A percentile compares a stretch with the other conserved stretches of the same genome.
phyloP scores from a whole-genome alignment of 352 stramenopile genomes.

The Globisporangium radiosum region DNA sequence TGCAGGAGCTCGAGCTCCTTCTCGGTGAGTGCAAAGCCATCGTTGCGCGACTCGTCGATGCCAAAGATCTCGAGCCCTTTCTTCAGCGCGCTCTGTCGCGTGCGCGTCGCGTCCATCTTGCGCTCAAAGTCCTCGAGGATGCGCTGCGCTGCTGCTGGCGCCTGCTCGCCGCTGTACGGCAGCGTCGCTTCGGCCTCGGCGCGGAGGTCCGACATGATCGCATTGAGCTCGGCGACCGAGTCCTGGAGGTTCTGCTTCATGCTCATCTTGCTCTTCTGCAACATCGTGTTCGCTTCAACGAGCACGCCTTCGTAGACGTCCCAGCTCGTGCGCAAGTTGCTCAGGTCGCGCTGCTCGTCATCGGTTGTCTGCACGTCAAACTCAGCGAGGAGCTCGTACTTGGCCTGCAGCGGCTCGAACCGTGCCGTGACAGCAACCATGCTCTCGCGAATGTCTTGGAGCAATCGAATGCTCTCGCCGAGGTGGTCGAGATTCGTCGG shows the following conservation, averaged over 20 bases:
- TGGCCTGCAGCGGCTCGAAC: conserved; percentile 82
- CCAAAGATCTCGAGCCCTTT: conserved; percentile 92
- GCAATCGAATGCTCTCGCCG: conserved; percentile 85
- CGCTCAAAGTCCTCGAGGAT: conserved; percentile 86
- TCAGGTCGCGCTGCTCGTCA: conserved; percentile 73
- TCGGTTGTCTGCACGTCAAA: conserved; percentile 88
- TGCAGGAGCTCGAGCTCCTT: conserved; percentile 86
- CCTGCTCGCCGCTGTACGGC: conserved; percentile 66
- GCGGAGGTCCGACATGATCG: conserved; percentile 75
- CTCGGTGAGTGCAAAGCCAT: conserved; percentile 80
- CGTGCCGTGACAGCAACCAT: conserved; percentile 56
- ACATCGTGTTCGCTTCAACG: conserved; percentile 79
- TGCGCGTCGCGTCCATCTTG: conserved; percentile 78
- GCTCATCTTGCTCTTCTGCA: conserved; percentile 91
- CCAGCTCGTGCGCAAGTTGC: conserved; percentile 70
- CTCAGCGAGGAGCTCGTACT: conserved; percentile 82
- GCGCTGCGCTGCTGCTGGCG: conserved; percentile 39
- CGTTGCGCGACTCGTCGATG: conserved; percentile 85
- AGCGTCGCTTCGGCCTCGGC: conserved; percentile 67
- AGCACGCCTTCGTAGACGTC: conserved; percentile 83
- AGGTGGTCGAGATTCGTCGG: conserved; percentile 89
- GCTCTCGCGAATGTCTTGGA: conserved; percentile 85
- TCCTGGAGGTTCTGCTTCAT: conserved; percentile 95
- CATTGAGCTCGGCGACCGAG: conserved; percentile 81
- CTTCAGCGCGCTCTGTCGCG: conserved; percentile 67